These are phyloP conservation scores for Chalaropsis ovoidea DNA, from an alignment of 2,329 filamentous ascomycete genomes.

Conservation along the genomic window DNA sequence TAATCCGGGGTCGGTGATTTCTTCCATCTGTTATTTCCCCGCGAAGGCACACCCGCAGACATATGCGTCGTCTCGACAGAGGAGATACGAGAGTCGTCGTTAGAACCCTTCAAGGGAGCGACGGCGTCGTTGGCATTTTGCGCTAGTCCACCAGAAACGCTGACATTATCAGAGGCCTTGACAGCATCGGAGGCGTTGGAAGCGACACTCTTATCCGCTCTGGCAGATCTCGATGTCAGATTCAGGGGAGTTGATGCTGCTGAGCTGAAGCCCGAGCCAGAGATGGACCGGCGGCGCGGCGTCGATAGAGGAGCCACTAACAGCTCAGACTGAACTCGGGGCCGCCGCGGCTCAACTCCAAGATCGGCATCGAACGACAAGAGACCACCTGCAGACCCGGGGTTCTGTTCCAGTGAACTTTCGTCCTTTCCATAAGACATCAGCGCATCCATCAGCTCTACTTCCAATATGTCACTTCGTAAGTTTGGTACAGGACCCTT, in stretches of 20 bases:
- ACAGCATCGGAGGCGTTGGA: background rate
- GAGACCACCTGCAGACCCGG: background rate
- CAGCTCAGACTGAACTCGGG: background rate
- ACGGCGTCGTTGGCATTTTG: background rate
- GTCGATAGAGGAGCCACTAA: background rate
- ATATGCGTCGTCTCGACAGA: background rate
- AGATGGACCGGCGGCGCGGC: background rate
- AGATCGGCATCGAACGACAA: background rate
- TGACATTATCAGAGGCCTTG: background rate
- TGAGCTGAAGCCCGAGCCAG: background rate
- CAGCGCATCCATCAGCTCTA: slow-evolving; percentile 14
- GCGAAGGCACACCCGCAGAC: background rate
- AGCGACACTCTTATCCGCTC: no score
- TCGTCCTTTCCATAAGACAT: background rate
- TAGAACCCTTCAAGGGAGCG: background rate
- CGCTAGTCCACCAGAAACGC: background rate
- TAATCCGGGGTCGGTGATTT: slow-evolving; percentile 20
- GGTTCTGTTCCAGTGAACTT: background rate
- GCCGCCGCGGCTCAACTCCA: background rate
- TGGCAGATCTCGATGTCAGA: background rate
- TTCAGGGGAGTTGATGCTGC: background rate
- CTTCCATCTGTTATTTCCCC: slow-evolving; percentile 12
- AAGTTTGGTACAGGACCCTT: background rate
- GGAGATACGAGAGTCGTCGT: background rate
- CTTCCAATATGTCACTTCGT: slow-evolving; percentile 6